Evolutionary conservation across 169 alveolate species (phyloP).

Genomic region (Plasmodium inui): DNA sequence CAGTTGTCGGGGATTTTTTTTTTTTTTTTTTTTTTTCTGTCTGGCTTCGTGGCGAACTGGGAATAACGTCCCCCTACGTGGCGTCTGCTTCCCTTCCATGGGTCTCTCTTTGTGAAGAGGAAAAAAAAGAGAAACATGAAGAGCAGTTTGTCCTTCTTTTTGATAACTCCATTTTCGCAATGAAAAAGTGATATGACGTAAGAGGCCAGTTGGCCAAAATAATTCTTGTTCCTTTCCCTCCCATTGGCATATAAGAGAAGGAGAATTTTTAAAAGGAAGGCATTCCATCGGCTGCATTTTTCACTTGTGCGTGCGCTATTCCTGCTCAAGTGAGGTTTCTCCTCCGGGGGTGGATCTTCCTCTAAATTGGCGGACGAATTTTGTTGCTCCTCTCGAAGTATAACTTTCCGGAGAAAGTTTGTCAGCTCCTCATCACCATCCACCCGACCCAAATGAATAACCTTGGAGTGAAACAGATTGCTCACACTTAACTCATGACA

Average conservation of each 20-base stretch:
- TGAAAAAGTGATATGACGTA: conserved; percentile 34
- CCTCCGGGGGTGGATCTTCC: neutral
- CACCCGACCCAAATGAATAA: conserved; percentile 1
- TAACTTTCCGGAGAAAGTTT: conserved; percentile 1
- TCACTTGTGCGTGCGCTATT: neutral
- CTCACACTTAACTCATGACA: conserved; percentile 34
- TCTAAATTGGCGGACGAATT: neutral
- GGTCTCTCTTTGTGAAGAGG: conserved; percentile 7
- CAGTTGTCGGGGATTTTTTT: neutral
- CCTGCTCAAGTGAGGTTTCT: neutral
- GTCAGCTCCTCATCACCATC: neutral
- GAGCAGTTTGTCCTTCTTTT: conserved; percentile 39
- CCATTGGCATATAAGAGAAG: neutral
- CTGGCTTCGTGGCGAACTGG: neutral
- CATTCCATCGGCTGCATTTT: conserved; percentile 14
- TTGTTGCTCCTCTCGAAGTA: neutral
- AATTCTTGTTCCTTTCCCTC: conserved; percentile 1
- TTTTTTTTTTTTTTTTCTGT: conserved; percentile 17
- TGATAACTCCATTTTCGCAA: conserved; percentile 44
- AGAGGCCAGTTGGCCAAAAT: neutral
- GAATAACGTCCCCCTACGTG: neutral
- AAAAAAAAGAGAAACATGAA: conserved; percentile 54
- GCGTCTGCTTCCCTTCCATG: neutral
- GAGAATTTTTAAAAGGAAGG: conserved; percentile 30
- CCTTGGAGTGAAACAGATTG: conserved; percentile 25